Evolutionary conservation across 345 rosid species (phyloP), one percentile per base, ranked within the genome.

Genomic region (Anastatica hierochuntica): DNA sequence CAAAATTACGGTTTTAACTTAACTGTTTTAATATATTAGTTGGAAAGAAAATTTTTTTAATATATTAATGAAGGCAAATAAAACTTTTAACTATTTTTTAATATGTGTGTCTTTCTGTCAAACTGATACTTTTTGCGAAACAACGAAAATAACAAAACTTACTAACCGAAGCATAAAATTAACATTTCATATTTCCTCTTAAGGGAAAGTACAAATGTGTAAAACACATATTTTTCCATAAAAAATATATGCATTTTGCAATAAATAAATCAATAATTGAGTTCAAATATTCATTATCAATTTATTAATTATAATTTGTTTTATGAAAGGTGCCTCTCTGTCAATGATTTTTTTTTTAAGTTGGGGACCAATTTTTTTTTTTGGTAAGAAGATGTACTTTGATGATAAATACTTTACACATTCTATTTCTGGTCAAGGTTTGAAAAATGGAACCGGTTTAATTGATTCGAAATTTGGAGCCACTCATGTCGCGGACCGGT

Each of bases 401-500:
- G 60, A 35, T 53, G 42, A 37, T 46, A 53, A 45, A 53, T 30
- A 33, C 43, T 35, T 27, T 26, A 45, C 2, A 36, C 16, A 12
- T 55, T 8, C 62, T 47, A 38, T 49, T 12, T 64, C 35, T 23
- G 43, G 56, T 48, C 44, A 56, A 56, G 13, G 43, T 47, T 21
- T 26, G 6, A 43, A 13, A 18, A 46, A 19, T 0, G 23, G 8
- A 36, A 2, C 56, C 63, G 57, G 69, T 64, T 49, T 23, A 36
- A 56, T 42, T 33, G 38, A 56, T 40, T 26, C 46, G 5, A 49
- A 24, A 10, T 64, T 49, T 34, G 63, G 58, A 26, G 40, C 23
- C 30, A 64, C 10, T 48, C 38, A 34, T 64, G 17, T 64, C 23
- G 48, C 50, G 31, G 38, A 64, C 56, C 62, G 51, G 48, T 49